These are phyloP conservation scores for Rasamsonia emersonii DNA, from an alignment of 2,329 filamentous ascomycete genomes.

Conservation along the genomic window DNA sequence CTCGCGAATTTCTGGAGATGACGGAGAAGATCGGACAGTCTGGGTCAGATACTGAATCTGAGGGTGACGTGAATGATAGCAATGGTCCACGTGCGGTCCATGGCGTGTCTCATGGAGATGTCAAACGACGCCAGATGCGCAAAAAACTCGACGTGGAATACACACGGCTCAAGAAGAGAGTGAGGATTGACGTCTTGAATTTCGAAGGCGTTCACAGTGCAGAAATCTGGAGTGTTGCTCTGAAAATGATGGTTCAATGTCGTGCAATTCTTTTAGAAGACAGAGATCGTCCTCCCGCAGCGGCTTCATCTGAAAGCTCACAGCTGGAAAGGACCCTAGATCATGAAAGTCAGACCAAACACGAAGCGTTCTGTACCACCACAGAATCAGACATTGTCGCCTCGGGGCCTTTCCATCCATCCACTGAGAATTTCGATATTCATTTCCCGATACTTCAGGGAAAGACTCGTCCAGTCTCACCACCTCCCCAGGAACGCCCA, in stretches of 20 bases:
- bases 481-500: not conserved
- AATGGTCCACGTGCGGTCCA: slow-evolving; percentile 5
- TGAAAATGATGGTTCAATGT: slow-evolving; percentile 20
- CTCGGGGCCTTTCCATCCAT: slow-evolving; percentile 12
- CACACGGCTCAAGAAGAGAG: slow-evolving; percentile 19
- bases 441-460: slow-evolving; percentile 15
- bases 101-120: slow-evolving; percentile 3
- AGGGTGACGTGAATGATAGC: slow-evolving; percentile 4
- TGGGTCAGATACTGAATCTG: slow-evolving; percentile 6
- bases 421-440: slow-evolving; percentile 9
- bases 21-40: slow-evolving; percentile 10
- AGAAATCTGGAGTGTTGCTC: slow-evolving; percentile 20
- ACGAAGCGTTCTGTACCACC: no score
- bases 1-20: slow-evolving; percentile 15
- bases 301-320: no score
- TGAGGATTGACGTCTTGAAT: slow-evolving; percentile 20
- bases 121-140: slow-evolving; percentile 15
- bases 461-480: not conserved
- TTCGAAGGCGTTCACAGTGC: slow-evolving; percentile 15
- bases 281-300: slow-evolving; percentile 13
- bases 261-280: slow-evolving; percentile 25
- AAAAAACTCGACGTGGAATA: slow-evolving; percentile 17
- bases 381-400: no score
- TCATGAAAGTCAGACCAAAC: no score
- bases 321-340: no score